Evolutionary conservation across 2,329 filamentous ascomycete species (phyloP), one percentile per base, ranked within the genome.

Genomic region (Thelonectria discophora): DNA sequence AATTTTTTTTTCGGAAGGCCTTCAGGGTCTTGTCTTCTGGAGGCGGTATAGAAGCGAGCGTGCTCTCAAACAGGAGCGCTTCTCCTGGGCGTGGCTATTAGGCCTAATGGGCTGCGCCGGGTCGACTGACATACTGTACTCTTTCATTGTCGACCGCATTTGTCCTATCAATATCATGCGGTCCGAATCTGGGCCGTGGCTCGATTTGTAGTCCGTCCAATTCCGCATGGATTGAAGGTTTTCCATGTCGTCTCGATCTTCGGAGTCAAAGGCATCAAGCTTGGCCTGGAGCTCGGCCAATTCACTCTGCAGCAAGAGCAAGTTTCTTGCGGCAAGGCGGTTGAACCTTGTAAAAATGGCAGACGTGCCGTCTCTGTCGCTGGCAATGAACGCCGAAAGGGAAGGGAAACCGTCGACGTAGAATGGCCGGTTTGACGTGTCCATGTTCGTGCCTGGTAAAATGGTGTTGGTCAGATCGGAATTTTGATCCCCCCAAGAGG

Each of bases 311-410:
- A 37, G 50, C 1, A 60, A 37, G 1, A 63, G 61, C 2, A 61
- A 2, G 2, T 63, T 63, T 39, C 61, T 57, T 3, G 58, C 58
- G 1, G 61, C 61, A 18, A 63, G 6, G 3, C 49, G 53, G 3
- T 61, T 61, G 18, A 63, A 63, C 12, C 52, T 42, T 10, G 61
- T 63, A 2, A 61, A 63, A 18, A 63, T 61, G 0, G 61, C 24
- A 0, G 48, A 50, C 10, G 61, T 57, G 3, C 58, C 58, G n/a
- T 63, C 61, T 30, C 58, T 63, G 6, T 63, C 61, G 9, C 61
- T 63, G 10, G 58, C 48, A 2, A 63, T 63, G 7, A 63, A 63
- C 13, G 52, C 24, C 0, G 61, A 52, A 0, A 61, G 58, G 27
- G 56, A 60, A 17, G 58, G 61, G 18, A 57, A 61, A 2, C 61